phyloP scores from a whole-genome alignment of 306 rosid genomes.

The Cucurbita moschata region DNA sequence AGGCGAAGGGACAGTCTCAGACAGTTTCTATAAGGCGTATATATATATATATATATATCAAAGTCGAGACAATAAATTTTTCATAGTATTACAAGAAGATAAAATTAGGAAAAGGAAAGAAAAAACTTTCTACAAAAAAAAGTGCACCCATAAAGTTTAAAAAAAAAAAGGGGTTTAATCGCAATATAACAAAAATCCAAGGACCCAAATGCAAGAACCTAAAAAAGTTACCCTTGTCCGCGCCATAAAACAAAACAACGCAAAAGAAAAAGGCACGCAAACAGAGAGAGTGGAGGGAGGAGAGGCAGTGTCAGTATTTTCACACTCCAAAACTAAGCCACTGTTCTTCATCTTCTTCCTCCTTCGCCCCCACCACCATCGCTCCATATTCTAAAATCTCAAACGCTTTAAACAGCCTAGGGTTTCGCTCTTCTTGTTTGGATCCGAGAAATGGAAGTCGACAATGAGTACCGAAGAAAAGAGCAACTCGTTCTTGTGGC shows the following conservation, averaged over 20 bases:
- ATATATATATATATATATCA: too few species aligned
- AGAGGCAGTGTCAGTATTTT: not conserved
- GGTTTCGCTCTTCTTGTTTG: not conserved
- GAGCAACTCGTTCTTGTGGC: slow-evolving; percentile 34
- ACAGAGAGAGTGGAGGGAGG: not conserved
- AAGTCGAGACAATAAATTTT: too few species aligned
- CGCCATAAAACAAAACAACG: not conserved
- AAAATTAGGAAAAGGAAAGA: too few species aligned
- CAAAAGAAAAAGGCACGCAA: not conserved
- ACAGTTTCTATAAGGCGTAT: too few species aligned
- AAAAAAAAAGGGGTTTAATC: not conserved
- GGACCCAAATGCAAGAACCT: slow-evolving; percentile 11
- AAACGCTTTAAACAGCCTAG: slow-evolving; percentile 2
- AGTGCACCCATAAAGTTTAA: too few species aligned
- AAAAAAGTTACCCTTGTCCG: not conserved
- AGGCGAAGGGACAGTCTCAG: too few species aligned
- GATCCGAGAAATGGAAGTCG: slow-evolving; percentile 39
- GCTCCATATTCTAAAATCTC: not conserved
- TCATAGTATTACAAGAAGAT: too few species aligned
- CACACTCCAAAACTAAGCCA: slow-evolving; percentile 4
- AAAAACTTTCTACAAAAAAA: too few species aligned
- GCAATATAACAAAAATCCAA: not conserved
- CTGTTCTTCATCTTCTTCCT: not conserved
- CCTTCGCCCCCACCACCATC: not conserved
- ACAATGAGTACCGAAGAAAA: slow-evolving; percentile 43